Base-by-base conservation (phyloP, 1,284 basidiomycete species). In the Blastosporella zonata region DNA sequence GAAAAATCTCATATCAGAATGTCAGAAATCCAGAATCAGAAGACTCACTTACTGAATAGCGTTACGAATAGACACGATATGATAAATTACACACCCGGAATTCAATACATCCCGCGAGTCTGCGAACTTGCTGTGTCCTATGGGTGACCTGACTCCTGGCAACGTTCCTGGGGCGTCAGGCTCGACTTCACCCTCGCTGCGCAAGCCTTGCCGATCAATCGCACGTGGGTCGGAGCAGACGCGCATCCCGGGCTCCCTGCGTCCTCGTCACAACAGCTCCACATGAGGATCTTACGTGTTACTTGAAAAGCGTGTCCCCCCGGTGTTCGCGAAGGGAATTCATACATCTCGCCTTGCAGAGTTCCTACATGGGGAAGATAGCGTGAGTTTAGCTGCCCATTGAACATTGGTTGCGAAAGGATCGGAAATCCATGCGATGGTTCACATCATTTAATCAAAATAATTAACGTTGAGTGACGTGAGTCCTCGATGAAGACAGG, bases 251-350 rank as follows among this genome's bases (percentile, higher is more conserved):
- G 57, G 48, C 63, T 67, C 57, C 55, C 54, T 46, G 65, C 66
- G 33, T 71, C 70, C 46, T 70, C 68, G 43, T 70, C 65, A 49
- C 70, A 73, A 54, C 71, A 73, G 41, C 65, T 72, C 71, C 71
- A 73, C 68, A 72, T 71, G 13, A 61, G 61, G 12, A 72, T 62
- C 6, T 59, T 66, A 29, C 63, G 64, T 15, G 67, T 55, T 15
- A 63, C 62, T 27, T 62, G 61, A 45, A 62, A 62, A 6, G 56
- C 46, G n/a, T 53, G 61, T 10, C 67, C 66, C 21, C 67, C 63
- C 3, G 65, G 60, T 2, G 62, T 63, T 15, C 59, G 54, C 15
- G 68, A 67, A 3, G 68, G 54, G 52, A 72, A 72, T 47, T 72
- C 70, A 50, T 67, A 72, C 1, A 66, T 55, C 35, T 68, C 66